phyloP scores from a whole-genome alignment of 768 basidiomycete species.

The Psilocybe subaeruginosa region DNA sequence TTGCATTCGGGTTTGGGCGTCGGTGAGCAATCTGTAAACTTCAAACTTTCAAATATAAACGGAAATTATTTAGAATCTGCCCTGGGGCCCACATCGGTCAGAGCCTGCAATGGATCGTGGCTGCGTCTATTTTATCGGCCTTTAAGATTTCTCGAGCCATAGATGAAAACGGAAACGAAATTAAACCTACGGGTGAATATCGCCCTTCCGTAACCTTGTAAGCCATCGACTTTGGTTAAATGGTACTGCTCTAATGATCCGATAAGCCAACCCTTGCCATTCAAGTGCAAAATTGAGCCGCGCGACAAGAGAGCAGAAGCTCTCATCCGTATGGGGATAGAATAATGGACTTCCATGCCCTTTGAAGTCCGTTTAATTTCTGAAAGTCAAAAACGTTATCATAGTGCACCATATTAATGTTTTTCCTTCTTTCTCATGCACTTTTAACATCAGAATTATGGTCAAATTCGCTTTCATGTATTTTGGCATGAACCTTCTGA shows the following conservation, averaged over 20 bases:
- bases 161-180: constrained; percentile 24
- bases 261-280: background rate
- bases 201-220: constrained; percentile 22
- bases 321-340: background rate
- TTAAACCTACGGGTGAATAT: constrained; percentile 21
- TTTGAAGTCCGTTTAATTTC: background rate
- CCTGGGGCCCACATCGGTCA: constrained; percentile 30
- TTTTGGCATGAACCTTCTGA: background rate
- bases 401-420: background rate
- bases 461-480: background rate
- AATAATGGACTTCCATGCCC: background rate
- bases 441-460: background rate
- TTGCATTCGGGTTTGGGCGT: constrained; percentile 42
- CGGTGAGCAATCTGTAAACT: constrained; percentile 21
- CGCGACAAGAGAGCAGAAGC: background rate
- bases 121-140: constrained; percentile 33
- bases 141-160: constrained; percentile 32
- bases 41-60: background rate
- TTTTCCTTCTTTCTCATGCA: background rate
- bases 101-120: constrained; percentile 25
- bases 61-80: constrained; percentile 10
- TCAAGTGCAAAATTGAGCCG: background rate
- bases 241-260: background rate
- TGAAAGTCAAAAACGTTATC: background rate
- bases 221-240: background rate